Evolutionary conservation across 2,329 filamentous ascomycete species (phyloP).

Genomic region (Trichoderma aggressivum): DNA sequence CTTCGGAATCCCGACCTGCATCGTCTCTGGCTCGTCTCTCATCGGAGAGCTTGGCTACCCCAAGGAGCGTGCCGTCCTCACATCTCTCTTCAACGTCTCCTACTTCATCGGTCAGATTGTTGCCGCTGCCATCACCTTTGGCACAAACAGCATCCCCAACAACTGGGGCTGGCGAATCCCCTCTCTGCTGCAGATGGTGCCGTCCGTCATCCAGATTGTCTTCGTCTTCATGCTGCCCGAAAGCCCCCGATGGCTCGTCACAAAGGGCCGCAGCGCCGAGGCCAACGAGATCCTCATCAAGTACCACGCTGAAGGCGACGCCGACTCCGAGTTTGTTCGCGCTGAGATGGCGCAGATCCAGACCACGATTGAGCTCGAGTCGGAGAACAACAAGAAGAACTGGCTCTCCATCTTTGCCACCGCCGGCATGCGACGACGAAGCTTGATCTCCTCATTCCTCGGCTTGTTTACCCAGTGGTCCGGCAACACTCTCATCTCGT

Average conservation of each 20-base stretch:
- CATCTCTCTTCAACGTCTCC: constrained; percentile 3
- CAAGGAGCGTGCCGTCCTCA: constrained; percentile 7
- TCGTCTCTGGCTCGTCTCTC: background rate
- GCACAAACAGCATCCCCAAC: background rate
- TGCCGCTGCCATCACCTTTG: background rate
- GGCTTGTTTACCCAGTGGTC: constrained; percentile 7
- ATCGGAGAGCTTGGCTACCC: constrained; percentile 1
- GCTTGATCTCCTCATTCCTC: background rate
- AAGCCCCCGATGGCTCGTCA: constrained; percentile 10
- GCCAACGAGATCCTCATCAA: constrained; percentile 6
- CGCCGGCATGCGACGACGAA: background rate
- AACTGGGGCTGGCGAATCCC: constrained; percentile 16
- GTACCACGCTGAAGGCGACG: constrained; percentile 10
- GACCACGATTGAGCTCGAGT: background rate
- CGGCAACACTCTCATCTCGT: constrained; percentile 4
- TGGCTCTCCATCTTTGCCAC: constrained; percentile 1
- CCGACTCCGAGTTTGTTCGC: constrained; percentile 11
- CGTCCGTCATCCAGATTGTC: background rate
- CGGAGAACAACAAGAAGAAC: background rate
- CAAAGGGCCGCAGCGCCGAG: constrained; percentile 9
- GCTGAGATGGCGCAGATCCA: constrained; percentile 12
- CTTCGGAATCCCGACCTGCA: constrained; percentile 3
- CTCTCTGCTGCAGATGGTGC: constrained; percentile 11
- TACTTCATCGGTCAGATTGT: constrained; percentile 3
- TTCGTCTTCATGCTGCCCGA: constrained; percentile 17